Evolutionary conservation across 495 filamentous ascomycete species (phyloP), one percentile per base, ranked within the genome.

Genomic region (Pseudomonodictys pantanalensis): DNA sequence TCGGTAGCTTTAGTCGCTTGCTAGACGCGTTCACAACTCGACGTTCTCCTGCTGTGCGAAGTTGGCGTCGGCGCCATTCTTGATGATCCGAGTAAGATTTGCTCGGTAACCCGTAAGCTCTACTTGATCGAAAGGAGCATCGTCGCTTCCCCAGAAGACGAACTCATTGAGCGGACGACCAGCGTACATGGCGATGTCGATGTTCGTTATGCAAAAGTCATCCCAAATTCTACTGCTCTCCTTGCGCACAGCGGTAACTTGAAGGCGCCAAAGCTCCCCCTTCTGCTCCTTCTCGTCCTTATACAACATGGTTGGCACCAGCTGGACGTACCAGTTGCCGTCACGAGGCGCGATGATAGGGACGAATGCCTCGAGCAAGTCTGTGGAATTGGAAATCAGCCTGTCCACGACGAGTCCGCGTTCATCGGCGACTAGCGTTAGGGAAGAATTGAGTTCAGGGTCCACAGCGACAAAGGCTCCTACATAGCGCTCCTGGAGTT

Each of bases 121-220:
- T 2, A 71, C 39, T 5, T 39, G 47, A 2, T 65, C 52, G 15
- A 66, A 10, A 2, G 6, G 42, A 6, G 26, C 42, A 15, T 47
- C 57, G 24, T 53, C 56, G 2, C 62, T 65, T 20, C 52, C 53
- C 66, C 67, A 72, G 28, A 74, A 68, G 1, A 71, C 65, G 15
- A 72, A 18, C 50, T 74, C 71, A 47, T 69, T 71, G 10, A 73
- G 33, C 0, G 71, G 68, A 58, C 60, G 11, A 6, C 65, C 64
- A 2, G 58, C 72, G 59, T 74, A 74, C 5, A 9, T 55, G 26
- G 23, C 26, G 3, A 22, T n/a, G 44, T 70, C 72, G 2, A 67
- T 28, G 52, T 74, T 55, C 1, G 60, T 59, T 15, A 52, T 50
- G 48, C 72, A 74, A 35, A 69, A 67, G 9, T 72, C 71, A 23